Base-by-base conservation (phyloP, 2,329 filamentous ascomycete genomes). In the Rhynchosporium secalis region DNA sequence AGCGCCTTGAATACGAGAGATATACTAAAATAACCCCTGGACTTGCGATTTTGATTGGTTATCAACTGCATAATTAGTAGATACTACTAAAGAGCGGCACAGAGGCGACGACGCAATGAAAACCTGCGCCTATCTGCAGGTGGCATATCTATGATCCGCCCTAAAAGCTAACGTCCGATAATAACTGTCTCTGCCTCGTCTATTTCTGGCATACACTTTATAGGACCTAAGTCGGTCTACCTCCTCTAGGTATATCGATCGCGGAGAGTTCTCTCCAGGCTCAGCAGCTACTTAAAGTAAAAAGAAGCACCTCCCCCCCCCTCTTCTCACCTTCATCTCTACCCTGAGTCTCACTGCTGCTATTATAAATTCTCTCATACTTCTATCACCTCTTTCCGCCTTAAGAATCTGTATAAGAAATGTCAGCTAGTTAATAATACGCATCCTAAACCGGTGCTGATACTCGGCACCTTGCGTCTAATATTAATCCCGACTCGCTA, bases 181-280 rank as follows among this genome's bases (percentile, higher is more conserved):
- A 55, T n/a, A n/a, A 55, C 51, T 36, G 51, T 55, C 51, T 55
- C 36, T 55, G 51, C 51, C 51, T 55, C 10, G 38, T 55, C 31
- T 51, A 41, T 55, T 55, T 55, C 20, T 41, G 28, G 51, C 51
- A 54, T 33, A 41, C 15, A 3, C 26, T 54, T 54, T 40, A 54
- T 26, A 55, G n/a, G 40, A 36, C 4, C 43, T 36, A 55, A 41
- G n/a, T 41, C 15, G 36, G 33, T 10, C n/a, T 13, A 55, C 20
- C 51, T n/a, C n/a, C 20, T 54, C 33, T 15, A 54, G 28, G 49
- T 40, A 54, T 15, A 41, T 33, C 49, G 33, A 54, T 40, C 49
- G 40, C 33, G 33, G 15, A 40, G 31, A 54, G 33, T 54, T 54
- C 33, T 54, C 48, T 54, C 33, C 33, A n/a, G 49, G 49, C 49